Evolutionary conservation across 192 early-diverging fungal genomes (phyloP), one percentile per base, ranked within the genome.

Genomic region (Pilobolus umbonatus): DNA sequence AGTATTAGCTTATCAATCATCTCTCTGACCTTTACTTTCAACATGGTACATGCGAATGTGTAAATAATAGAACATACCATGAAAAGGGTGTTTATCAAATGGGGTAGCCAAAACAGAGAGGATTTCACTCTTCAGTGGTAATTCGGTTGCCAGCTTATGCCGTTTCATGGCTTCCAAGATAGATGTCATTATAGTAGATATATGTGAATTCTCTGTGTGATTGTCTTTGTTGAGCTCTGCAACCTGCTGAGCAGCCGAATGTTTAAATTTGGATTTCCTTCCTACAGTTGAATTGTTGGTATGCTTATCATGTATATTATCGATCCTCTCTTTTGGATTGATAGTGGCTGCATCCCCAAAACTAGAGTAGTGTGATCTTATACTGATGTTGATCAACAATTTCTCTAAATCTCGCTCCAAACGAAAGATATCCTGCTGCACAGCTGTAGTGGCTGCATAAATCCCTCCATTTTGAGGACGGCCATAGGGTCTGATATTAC

Each of bases 381-480:
- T 48, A 42, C 30, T 54, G 0, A 46, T 31, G 12, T 40, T 29
- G n/a, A 53, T 38, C 5, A 69, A 46, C 8, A 69, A 9, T 22
- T 69, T 69, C n/a, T 58, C 57, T 17, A 69, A 28, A 17, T 52
- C 48, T 4, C 66, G 39, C 39, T 69, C 60, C 5, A 69, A 21
- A 31, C 44, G 57, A 43, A 64, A 69, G 10, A 62, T 69, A 25
- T 69, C 61, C 26, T 63, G 61, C 21, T 69, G 67, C 15, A 63
- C 67, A 24, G 56, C 49, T 17, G 67, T 69, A 5, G 61, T 63
- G 0, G 67, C 55, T 22, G 67, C 67, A 48, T 60, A 63, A 5
- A 69, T 69, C 19, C 59, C 62, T 32, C 38, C 31, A 6, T 59
- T 50, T 26, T 59, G 24, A 11, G 19, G 25, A n/a, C 11, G 29